Base-by-base conservation (phyloP, 495 filamentous ascomycete genomes). In the Massariosphaeria phaeospora region DNA sequence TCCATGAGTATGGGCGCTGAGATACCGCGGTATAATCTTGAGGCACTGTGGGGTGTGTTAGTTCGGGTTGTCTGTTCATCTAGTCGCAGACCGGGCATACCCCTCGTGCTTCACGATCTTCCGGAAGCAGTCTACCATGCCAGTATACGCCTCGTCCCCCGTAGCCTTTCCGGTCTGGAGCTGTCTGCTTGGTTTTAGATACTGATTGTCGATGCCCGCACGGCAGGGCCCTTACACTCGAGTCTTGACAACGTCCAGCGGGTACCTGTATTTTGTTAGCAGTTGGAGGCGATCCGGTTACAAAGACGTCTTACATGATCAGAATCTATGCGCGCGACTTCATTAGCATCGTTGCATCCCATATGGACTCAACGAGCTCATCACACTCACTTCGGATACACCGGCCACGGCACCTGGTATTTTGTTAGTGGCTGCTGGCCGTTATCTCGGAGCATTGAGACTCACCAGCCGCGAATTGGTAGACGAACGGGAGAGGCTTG, bases 1-100 rank as follows among this genome's bases (percentile, higher is more conserved):
- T 98, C 93, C 93, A 98, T 97, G 58, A 96, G 75, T 61, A 98
- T 97, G 18, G 93, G 93, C 12, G 94, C 91, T 25, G 81, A 84
- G 69, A 98, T 98, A 67, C 93, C 93, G 64, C 93, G 87, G 75
- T 98, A 98, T 17, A 98, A 74, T 45, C 91, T 81, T 48, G 88
- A 91, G 70, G 85, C 82, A 25, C 89, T 94, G 52, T 43, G 59
- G 35, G 13, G 34, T 20, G 40, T 41, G 39, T 33, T n/a, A 47
- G 27, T 51, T 42, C 29, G 20, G 4, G 20, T 15, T 23, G 18
- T 13, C 17, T 3, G 17, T 27, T 31, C n/a, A 2, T 15, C 3
- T 7, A 5, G 24, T 29, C 13, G 12, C n/a, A 1, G n/a, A n/a
- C n/a, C n/a, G n/a, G n/a, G 26, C 75, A 51, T 80, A 91, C 90